These are phyloP conservation scores for Leishmania guyanensis DNA, from an alignment of 208 protist genomes.

Conservation along the genomic window DNA sequence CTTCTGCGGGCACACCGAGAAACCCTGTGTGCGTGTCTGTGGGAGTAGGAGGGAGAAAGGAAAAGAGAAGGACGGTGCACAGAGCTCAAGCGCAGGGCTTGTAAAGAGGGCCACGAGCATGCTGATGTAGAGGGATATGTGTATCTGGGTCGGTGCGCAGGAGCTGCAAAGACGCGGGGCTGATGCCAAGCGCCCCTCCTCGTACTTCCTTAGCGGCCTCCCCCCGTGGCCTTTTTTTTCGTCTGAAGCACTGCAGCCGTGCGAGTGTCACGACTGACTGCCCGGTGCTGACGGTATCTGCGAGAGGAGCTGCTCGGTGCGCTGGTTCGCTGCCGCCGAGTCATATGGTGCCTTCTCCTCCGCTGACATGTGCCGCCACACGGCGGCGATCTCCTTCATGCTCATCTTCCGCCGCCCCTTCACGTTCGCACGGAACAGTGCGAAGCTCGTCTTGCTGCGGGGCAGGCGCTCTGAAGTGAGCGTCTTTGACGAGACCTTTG, in stretches of 20 bases:
- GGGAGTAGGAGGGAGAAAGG: slow-evolving; percentile 8
- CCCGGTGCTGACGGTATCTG: background rate
- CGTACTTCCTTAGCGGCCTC: background rate
- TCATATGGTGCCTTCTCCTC: slow-evolving; percentile 67
- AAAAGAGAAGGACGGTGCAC: background rate
- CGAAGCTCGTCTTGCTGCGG: slow-evolving; percentile 29
- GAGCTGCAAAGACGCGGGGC: slow-evolving; percentile 1
- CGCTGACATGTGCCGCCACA: slow-evolving; percentile 50
- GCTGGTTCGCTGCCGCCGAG: slow-evolving; percentile 41
- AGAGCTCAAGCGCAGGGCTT: background rate
- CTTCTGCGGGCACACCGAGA: background rate
- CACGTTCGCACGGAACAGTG: slow-evolving; percentile 32
- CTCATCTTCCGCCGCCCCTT: slow-evolving; percentile 16
- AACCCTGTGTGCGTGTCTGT: background rate
- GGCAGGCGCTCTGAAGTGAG: background rate
- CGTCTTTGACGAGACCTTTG: background rate
- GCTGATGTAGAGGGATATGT: background rate
- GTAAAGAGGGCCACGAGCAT: background rate
- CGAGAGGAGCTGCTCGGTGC: slow-evolving; percentile 26
- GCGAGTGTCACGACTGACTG: background rate
- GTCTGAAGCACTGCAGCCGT: background rate
- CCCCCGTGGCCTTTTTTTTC: background rate
- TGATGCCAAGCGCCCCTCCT: background rate
- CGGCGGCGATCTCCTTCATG: slow-evolving; percentile 19
- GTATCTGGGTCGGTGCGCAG: background rate